A percentile compares a stretch with the other conserved stretches of the same genome.
Conservation (phyloP, 2,329 filamentous ascomycete genomes). For the Biscogniauxia marginata region DNA sequence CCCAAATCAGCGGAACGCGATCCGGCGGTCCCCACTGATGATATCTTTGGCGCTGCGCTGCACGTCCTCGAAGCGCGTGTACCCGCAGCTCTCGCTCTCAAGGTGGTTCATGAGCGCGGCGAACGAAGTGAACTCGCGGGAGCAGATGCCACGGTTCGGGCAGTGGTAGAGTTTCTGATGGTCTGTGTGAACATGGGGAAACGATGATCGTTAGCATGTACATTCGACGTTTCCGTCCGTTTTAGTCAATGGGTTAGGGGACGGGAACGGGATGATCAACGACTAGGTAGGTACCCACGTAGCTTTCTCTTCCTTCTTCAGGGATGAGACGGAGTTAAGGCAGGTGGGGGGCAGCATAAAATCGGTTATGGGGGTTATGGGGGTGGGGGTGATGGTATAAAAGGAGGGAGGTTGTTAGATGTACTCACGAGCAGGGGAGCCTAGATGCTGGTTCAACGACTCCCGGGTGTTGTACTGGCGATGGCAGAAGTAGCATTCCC, state of each 20-base stretch:
- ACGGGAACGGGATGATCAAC: not conserved
- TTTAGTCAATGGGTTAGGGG: not conserved
- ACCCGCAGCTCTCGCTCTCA: conserved; percentile 43
- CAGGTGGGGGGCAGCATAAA: not conserved
- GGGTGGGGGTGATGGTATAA: not conserved
- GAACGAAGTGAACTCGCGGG: conserved; percentile 38
- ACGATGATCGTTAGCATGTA: too few species aligned
- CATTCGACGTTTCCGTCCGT: too few species aligned
- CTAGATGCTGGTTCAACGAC: conserved; percentile 51
- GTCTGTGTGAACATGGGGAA: conserved; percentile 28
- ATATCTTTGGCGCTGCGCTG: conserved; percentile 4
- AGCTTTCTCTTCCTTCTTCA: not conserved
- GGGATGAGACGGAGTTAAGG: not conserved
- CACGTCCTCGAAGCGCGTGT: conserved; percentile 36
- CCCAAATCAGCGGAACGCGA: too few species aligned
- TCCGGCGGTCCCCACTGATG: conserved; percentile 1
- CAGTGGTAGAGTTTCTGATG: conserved; percentile 42
- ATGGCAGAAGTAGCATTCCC: conserved; percentile 21
- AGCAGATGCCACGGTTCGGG: conserved; percentile 32
- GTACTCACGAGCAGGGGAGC: conserved; percentile 51
- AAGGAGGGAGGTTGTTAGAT: not conserved
- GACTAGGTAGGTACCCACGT: too few species aligned
- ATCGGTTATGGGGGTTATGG: not conserved
- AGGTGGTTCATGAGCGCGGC: conserved; percentile 42
- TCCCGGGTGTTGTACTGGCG: not conserved